phyloP scores from a whole-genome alignment of 2,329 filamentous ascomycete genomes.

The Colletotrichum sp. region DNA sequence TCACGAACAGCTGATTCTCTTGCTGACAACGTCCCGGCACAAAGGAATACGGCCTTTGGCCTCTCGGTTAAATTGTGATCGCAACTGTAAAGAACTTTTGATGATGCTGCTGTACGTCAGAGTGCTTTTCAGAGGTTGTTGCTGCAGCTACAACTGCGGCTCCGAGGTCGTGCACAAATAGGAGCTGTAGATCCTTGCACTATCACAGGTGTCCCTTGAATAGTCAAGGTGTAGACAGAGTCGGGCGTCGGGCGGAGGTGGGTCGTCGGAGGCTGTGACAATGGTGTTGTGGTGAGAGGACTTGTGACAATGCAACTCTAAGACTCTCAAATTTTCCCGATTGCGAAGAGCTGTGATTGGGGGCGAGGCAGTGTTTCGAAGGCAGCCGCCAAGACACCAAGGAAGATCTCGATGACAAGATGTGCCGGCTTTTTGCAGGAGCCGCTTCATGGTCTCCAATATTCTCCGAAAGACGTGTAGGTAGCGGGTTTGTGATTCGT shows the following conservation, averaged over 20 bases:
- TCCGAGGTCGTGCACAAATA: fast-evolving
- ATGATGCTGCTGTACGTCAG: fast-evolving
- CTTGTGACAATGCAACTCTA: background rate
- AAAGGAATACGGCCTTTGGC: fast-evolving
- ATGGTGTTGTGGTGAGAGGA: fast-evolving
- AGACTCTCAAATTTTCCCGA: background rate
- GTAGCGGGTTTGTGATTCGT: background rate
- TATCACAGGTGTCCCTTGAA: fast-evolving
- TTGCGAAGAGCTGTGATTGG: background rate
- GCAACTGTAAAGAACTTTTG: background rate
- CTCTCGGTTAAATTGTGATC: background rate
- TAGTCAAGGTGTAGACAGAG: background rate
- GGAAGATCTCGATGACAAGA: background rate
- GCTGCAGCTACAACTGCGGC: background rate
- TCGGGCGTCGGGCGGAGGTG: background rate
- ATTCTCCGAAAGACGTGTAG: background rate
- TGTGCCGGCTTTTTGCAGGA: background rate
- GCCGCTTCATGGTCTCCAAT: background rate
- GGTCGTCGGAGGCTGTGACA: background rate
- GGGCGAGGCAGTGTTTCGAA: background rate
- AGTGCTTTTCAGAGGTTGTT: background rate
- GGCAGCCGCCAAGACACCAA: background rate
- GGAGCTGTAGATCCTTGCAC: background rate
- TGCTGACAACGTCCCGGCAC: background rate
- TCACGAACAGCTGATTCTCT: background rate